Conservation (phyloP, 176 grass and related monocot genomes). For the Eragrostis curvula region DNA sequence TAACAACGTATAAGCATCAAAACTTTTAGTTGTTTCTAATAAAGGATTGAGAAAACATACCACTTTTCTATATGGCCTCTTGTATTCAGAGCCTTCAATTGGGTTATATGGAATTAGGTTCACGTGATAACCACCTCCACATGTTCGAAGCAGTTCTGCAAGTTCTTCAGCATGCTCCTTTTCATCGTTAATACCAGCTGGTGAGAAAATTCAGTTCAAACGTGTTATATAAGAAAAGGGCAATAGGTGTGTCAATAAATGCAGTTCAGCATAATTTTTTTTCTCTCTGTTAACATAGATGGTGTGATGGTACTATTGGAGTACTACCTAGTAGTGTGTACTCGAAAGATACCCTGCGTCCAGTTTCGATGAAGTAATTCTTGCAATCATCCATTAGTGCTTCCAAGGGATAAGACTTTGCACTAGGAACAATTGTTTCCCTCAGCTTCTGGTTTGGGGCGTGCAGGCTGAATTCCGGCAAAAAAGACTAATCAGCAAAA, state of each 20-base stretch:
- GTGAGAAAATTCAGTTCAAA: neutral
- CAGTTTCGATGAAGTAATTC: conserved; percentile 76
- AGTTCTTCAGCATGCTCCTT: conserved; percentile 76
- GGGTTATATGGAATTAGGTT: conserved; percentile 97
- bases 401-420: conserved; percentile 82
- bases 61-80: conserved; percentile 93
- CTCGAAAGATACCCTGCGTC: conserved; percentile 84
- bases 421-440: conserved; percentile 91
- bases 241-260: neutral
- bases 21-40: neutral
- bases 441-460: conserved; percentile 86
- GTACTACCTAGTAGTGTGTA: conserved; percentile 98
- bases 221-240: neutral
- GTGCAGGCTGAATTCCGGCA: conserved; percentile 63
- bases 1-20: neutral
- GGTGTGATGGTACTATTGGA: neutral
- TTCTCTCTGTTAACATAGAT: neutral
- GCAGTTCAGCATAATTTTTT: neutral
- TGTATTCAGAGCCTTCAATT: conserved; percentile 88
- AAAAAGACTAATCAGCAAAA: conserved; percentile 7
- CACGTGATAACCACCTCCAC: conserved; percentile 86
- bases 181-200: conserved; percentile 91
- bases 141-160: conserved; percentile 59
- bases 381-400: conserved; percentile 92
- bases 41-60: conserved; percentile 39